Evolutionary conservation across 768 basidiomycete genomes (phyloP), one percentile per base, ranked within the genome.

Genomic region (Suillus placidus): DNA sequence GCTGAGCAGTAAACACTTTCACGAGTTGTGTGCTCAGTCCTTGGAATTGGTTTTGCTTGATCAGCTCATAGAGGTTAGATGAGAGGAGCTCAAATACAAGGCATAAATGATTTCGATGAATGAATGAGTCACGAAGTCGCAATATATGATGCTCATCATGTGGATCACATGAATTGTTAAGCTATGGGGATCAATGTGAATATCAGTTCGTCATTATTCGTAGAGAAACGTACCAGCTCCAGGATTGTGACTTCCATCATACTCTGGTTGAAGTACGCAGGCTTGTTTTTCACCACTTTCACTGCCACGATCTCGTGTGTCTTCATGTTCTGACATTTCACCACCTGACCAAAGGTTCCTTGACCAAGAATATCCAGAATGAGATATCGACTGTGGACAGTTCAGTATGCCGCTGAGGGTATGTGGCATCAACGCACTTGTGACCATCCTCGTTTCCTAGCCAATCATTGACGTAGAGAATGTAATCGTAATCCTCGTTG

Each of bases 191-290:
- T 6, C 61, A 64, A 67, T 62, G 67, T 57, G 20, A 20, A 55
- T 4, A 55, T 37, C 6, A 8, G 34, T 14, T 30, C 14, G 4
- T 16, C n/a, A n/a, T n/a, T 35, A 42, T 14, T 13, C 14, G 38
- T 61, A 64, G n/a, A n/a, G 63, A 51, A 8, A 85, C 93, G 67
- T 63, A 96, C 96, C 80, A 99, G 81, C 76, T 99, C 95, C 54
- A 99, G 83, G 67, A 99, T 99, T 1, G 95, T 97, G 34, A 99
- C 97, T 79, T 99, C 97, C 97, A 99, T 99, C 93, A 97, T 98
- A 78, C 92, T 94, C 80, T 99, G 97, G 75, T 99, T 98, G 79
- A 97, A 95, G 81, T 99, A 99, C 0, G 97, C 97, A 6, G 97
- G 97, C 79, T 99, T 99, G 79, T 99, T 99, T 83, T 99, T 99